Percentiles rank a stretch among this genome's conserved stretches.
These are phyloP conservation scores for Grifola frondosa DNA, from an alignment of 1,284 basidiomycete genomes.

Conservation along the genomic window DNA sequence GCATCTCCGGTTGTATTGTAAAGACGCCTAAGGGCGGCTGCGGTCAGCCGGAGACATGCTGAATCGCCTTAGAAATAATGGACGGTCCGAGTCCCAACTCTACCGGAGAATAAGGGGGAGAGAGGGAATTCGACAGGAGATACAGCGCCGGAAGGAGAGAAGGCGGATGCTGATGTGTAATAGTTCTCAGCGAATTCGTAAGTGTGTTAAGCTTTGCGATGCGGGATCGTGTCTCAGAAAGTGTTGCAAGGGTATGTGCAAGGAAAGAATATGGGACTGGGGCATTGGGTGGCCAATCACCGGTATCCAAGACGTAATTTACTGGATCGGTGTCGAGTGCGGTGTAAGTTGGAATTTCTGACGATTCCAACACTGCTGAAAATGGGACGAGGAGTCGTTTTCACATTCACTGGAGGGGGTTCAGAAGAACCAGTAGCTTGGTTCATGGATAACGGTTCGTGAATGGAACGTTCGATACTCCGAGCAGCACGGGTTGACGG, in stretches of 20 bases:
- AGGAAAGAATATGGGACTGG: slow-evolving; percentile 82
- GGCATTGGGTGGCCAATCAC: slow-evolving; percentile 38
- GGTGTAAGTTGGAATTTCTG: slow-evolving; percentile 24
- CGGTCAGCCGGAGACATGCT: slow-evolving; percentile 80
- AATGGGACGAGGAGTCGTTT: too few species aligned
- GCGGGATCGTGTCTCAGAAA: slow-evolving; percentile 81
- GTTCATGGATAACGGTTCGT: background rate
- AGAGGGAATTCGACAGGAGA: slow-evolving; percentile 84
- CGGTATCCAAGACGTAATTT: slow-evolving; percentile 36
- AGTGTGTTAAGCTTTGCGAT: slow-evolving; percentile 77
- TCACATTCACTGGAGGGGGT: too few species aligned
- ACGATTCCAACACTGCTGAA: background rate
- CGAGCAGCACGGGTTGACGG: slow-evolving; percentile 7
- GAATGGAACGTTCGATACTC: background rate
- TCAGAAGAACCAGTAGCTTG: too few species aligned
- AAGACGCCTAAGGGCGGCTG: slow-evolving; percentile 64
- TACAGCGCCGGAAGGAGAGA: slow-evolving; percentile 85
- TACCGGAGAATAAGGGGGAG: slow-evolving; percentile 72
- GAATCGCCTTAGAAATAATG: slow-evolving; percentile 78
- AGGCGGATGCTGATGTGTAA: slow-evolving; percentile 65
- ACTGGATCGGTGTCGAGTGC: slow-evolving; percentile 47
- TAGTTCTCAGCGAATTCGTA: slow-evolving; percentile 76
- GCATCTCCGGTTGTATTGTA: slow-evolving; percentile 71
- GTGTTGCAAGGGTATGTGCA: slow-evolving; percentile 69
- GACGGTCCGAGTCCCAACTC: slow-evolving; percentile 80